phyloP scores from a whole-genome alignment of 164 flowering plant genomes.

The Dillenia turbinata region DNA sequence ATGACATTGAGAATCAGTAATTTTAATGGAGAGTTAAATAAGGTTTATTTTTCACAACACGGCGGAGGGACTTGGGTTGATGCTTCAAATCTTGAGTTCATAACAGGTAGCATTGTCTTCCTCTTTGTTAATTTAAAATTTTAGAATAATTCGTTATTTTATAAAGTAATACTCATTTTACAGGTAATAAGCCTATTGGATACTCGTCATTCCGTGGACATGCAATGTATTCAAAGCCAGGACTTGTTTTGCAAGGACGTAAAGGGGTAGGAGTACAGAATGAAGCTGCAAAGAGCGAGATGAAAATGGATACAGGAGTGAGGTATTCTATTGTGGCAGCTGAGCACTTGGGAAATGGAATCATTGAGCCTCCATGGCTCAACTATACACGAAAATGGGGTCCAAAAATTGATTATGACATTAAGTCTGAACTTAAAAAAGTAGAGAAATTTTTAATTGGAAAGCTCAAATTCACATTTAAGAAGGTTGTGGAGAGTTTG shows the following conservation, averaged over 20 bases:
- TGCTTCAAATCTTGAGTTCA: constrained; percentile 38
- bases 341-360: constrained; percentile 21
- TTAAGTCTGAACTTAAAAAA: constrained; percentile 10
- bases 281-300: constrained; percentile 33
- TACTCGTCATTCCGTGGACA: constrained; percentile 53
- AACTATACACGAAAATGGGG: constrained; percentile 30
- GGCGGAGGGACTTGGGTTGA: constrained; percentile 38
- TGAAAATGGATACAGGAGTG: constrained; percentile 28
- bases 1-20: constrained; percentile 51
- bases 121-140: too few relatives aligned
- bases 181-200: constrained; percentile 26
- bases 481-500: constrained; percentile 15
- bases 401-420: constrained; percentile 24
- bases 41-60: constrained; percentile 38
- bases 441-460: constrained; percentile 24
- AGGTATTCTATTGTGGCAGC: constrained; percentile 25
- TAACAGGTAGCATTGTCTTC: constrained; percentile 4
- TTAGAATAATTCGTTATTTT: too few relatives aligned
- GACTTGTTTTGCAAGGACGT: constrained; percentile 34
- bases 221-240: constrained; percentile 34
- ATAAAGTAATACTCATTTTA: too few relatives aligned
- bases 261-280: constrained; percentile 38
- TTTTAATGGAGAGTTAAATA: constrained; percentile 44
- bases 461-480: constrained; percentile 16
- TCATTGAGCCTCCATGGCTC: constrained; percentile 31